A percentile compares a stretch with the other conserved stretches of the same genome.
Conservation (phyloP, 2,329 filamentous ascomycete genomes). For the Phyllosticta ampelicida region DNA sequence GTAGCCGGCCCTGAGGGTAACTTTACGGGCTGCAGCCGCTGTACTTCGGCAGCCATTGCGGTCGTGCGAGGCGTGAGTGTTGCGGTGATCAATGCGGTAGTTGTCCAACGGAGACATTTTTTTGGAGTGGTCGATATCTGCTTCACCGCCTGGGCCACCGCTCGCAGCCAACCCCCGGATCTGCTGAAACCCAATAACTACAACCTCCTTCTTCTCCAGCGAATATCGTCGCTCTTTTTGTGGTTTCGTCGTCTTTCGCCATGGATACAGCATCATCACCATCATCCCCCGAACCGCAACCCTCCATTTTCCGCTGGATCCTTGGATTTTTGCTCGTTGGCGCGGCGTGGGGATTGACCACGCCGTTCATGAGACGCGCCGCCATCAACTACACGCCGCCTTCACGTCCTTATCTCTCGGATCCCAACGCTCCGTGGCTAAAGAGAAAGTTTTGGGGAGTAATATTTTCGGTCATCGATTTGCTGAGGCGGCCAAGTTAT, state of each 20-base stretch:
- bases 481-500: constrained; percentile 73
- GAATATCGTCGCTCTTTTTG: neutral
- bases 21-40: constrained; percentile 69
- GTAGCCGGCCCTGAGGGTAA: constrained; percentile 72
- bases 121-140: constrained; percentile 6
- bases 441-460: constrained; percentile 52
- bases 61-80: neutral
- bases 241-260: neutral
- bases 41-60: constrained; percentile 74
- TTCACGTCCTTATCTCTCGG: constrained; percentile 21
- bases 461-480: constrained; percentile 65
- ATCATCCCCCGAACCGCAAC: constrained; percentile 13
- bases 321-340: constrained; percentile 85
- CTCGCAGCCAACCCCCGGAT: neutral
- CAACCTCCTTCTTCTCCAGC: neutral
- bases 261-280: constrained; percentile 3
- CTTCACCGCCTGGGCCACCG: neutral
- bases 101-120: neutral
- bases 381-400: constrained; percentile 61
- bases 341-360: constrained; percentile 86
- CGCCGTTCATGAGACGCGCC: constrained; percentile 76
- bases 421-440: constrained; percentile 39
- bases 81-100: neutral
- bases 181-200: neutral
- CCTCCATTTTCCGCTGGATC: constrained; percentile 63